These are phyloP conservation scores for Oehlia diaphana DNA, from an alignment of 192 early-diverging fungal species.

Conservation along the genomic window DNA sequence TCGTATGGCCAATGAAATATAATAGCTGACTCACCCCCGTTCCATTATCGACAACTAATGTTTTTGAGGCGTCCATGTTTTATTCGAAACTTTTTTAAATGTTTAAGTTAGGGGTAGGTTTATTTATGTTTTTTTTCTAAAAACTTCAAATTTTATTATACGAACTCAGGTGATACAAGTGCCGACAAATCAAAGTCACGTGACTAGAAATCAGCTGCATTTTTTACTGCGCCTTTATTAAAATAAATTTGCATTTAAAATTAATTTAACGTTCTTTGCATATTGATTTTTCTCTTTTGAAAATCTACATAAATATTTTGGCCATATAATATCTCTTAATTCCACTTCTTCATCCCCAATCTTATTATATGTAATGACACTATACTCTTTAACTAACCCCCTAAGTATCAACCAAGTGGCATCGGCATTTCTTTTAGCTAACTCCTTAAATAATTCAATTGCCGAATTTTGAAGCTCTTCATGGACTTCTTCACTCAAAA, in stretches of 20 bases:
- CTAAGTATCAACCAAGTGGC: constrained; percentile 12
- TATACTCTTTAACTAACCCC: constrained; percentile 12
- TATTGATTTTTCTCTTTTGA: constrained; percentile 7
- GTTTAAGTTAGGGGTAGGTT: too few species aligned
- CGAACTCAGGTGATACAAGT: too few species aligned
- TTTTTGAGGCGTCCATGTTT: constrained; percentile 60
- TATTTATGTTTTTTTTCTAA: too few species aligned
- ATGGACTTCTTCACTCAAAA: constrained; percentile 22
- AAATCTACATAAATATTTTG: constrained; percentile 17
- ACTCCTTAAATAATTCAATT: constrained; percentile 9
- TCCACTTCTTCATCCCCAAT: not conserved
- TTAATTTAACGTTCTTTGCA: not conserved
- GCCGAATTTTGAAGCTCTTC: constrained; percentile 6
- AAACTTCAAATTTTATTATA: too few species aligned
- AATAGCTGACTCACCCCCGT: constrained; percentile 58
- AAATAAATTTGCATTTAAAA: not conserved
- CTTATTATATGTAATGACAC: not conserved
- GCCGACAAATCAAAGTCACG: too few species aligned
- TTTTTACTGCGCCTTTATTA: not conserved
- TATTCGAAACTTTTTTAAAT: too few species aligned
- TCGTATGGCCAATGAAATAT: too few species aligned
- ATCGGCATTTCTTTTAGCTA: not conserved
- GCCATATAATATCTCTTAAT: constrained; percentile 19
- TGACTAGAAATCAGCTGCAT: too few species aligned
- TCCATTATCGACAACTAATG: constrained; percentile 83